Evolutionary conservation across 805 yeast genomes (phyloP).

Genomic region (Candida vaughaniae): DNA sequence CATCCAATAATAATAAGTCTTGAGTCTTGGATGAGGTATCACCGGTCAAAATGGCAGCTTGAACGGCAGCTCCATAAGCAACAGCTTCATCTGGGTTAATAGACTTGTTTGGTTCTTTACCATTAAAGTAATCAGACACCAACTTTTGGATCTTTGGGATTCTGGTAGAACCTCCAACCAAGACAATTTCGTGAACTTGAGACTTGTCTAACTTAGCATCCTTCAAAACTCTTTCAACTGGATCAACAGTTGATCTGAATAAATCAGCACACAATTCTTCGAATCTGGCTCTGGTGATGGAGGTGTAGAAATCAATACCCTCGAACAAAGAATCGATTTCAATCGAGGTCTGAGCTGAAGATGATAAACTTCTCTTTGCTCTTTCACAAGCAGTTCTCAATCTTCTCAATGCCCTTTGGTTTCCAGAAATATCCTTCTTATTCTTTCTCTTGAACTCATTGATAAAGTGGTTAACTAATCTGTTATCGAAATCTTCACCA

Average conservation of each 20-base stretch:
- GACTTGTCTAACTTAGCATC: slow-evolving; percentile 87
- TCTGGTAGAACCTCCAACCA: slow-evolving; percentile 99
- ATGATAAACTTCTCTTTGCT: slow-evolving; percentile 94
- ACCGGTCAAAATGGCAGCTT: slow-evolving; percentile 96
- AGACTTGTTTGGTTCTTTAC: slow-evolving; percentile 95
- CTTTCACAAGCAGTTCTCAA: slow-evolving; percentile 97
- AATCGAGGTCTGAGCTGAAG: slow-evolving; percentile 92
- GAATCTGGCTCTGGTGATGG: slow-evolving; percentile 95
- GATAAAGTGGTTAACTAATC: slow-evolving; percentile 83
- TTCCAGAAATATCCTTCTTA: slow-evolving; percentile 75
- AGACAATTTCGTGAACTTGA: slow-evolving; percentile 90
- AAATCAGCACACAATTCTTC: slow-evolving; percentile 93
- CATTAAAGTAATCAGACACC: slow-evolving; percentile 84
- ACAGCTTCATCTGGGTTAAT: slow-evolving; percentile 99
- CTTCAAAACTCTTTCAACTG: slow-evolving; percentile 92
- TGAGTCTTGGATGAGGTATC: slow-evolving; percentile 54
- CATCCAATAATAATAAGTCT: slow-evolving; percentile 73
- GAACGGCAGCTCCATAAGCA: slow-evolving; percentile 99
- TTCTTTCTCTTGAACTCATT: slow-evolving; percentile 96
- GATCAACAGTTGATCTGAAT: slow-evolving; percentile 92
- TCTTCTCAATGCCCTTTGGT: slow-evolving; percentile 86
- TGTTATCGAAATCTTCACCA: slow-evolving; percentile 94
- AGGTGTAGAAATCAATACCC: slow-evolving; percentile 93
- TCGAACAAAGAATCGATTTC: slow-evolving; percentile 94
- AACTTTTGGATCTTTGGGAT: slow-evolving; percentile 97